Percentiles rank a stretch among this genome's conserved stretches.
phyloP scores from a whole-genome alignment of 345 rosid genomes.

The Eucalyptus sideroxylon region DNA sequence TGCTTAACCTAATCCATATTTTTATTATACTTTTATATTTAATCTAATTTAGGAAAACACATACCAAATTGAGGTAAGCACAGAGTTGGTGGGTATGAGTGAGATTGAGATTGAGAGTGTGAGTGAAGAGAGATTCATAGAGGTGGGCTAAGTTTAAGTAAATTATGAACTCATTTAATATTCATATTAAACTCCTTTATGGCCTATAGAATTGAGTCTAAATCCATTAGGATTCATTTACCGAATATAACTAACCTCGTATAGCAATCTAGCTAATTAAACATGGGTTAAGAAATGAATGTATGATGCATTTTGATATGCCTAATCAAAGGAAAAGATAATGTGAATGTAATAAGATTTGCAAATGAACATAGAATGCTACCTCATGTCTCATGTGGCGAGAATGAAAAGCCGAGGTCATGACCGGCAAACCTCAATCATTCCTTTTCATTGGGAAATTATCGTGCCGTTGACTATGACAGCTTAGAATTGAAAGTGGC shows the following conservation, averaged over 20 bases:
- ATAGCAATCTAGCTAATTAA: no score
- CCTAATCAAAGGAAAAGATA: background rate
- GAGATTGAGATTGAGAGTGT: no score
- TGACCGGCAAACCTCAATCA: background rate
- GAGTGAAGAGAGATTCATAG: background rate
- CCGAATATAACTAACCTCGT: no score
- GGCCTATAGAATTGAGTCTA: background rate
- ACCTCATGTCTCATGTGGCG: background rate
- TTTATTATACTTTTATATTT: no score
- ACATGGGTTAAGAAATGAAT: background rate
- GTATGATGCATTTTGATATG: background rate
- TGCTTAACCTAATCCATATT: no score
- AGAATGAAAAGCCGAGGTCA: background rate
- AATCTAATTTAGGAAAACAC: no score
- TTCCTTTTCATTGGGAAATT: background rate
- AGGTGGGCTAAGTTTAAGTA: background rate
- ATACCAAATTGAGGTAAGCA: no score
- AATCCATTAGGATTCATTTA: background rate
- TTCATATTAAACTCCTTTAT: background rate
- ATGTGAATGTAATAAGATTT: background rate
- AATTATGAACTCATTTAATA: no score
- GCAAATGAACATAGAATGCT: background rate
- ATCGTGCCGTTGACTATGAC: background rate
- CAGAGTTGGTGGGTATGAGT: fast-evolving
- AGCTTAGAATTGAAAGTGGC: background rate